Evolutionary conservation across 2,329 filamentous ascomycete species (phyloP).

Genomic region (Aureobasidium mangrovei): DNA sequence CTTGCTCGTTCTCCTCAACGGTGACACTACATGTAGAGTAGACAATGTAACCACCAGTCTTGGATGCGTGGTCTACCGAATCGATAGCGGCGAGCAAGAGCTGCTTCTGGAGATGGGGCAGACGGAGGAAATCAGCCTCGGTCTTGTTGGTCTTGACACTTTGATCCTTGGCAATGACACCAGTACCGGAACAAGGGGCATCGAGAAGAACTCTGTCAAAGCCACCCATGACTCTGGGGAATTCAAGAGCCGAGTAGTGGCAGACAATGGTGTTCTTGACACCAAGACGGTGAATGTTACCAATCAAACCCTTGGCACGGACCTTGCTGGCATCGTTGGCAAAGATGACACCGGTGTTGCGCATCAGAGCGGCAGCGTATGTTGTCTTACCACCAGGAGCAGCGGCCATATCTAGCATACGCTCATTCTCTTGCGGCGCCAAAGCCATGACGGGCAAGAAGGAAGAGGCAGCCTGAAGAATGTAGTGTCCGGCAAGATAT

Average conservation of each 20-base stretch:
- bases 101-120: slow-evolving; percentile 93
- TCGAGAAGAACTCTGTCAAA: slow-evolving; percentile 93
- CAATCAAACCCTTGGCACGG: slow-evolving; percentile 92
- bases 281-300: slow-evolving; percentile 92
- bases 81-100: slow-evolving; percentile 88
- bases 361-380: slow-evolving; percentile 93
- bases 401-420: slow-evolving; percentile 88
- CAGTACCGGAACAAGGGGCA: slow-evolving; percentile 91
- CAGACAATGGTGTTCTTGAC: slow-evolving; percentile 91
- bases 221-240: slow-evolving; percentile 87
- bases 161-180: slow-evolving; percentile 94
- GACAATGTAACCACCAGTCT: slow-evolving; percentile 89
- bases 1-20: slow-evolving; percentile 86
- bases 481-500: slow-evolving; percentile 95
- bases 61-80: slow-evolving; percentile 81
- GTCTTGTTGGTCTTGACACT: slow-evolving; percentile 98
- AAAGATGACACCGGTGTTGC: slow-evolving; percentile 90
- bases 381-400: slow-evolving; percentile 95
- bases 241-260: slow-evolving; percentile 89
- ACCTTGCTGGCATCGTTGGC: slow-evolving; percentile 94
- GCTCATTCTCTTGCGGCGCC: slow-evolving; percentile 84
- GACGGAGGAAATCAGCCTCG: slow-evolving; percentile 83
- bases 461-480: slow-evolving; percentile 90
- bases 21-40: slow-evolving; percentile 96
- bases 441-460: slow-evolving; percentile 98